Conservation (phyloP, 768 basidiomycete species). For the Pholiota microspora region DNA sequence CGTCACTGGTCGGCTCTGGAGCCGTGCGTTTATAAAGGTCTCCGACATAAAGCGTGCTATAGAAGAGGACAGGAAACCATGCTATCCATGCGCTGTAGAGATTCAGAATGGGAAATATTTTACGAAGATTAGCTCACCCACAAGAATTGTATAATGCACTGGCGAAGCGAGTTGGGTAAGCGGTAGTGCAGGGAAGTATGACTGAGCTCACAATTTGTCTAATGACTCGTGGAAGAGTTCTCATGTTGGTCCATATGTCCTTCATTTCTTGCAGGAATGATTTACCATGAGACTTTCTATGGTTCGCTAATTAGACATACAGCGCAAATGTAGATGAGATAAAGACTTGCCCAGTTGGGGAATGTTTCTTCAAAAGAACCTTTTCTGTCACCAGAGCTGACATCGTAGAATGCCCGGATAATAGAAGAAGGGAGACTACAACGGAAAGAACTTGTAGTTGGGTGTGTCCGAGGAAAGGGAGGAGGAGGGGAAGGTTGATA, state of each 20-base stretch:
- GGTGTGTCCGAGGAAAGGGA: conserved; percentile 76
- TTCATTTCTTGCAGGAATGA: conserved; percentile 44
- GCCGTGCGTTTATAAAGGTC: conserved; percentile 72
- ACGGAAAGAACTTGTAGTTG: conserved; percentile 83
- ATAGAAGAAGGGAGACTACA: conserved; percentile 65
- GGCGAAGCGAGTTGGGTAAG: background rate
- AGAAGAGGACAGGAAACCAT: conserved; percentile 94
- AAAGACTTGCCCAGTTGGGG: conserved; percentile 16
- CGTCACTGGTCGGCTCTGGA: conserved; percentile 21
- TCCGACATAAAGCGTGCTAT: conserved; percentile 83
- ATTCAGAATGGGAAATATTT: background rate
- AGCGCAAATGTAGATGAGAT: background rate
- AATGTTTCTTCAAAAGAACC: conserved; percentile 47
- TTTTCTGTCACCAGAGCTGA: conserved; percentile 66
- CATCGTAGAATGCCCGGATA: conserved; percentile 64
- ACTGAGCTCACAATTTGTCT: conserved; percentile 67
- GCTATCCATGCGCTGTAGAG: conserved; percentile 69
- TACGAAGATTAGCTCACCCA: conserved; percentile 78
- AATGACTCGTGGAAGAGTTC: conserved; percentile 70
- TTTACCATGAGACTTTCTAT: conserved; percentile 27
- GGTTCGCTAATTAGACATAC: background rate
- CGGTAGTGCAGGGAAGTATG: background rate
- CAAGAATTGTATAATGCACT: conserved; percentile 32
- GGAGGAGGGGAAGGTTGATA: conserved; percentile 62
- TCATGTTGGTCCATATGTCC: conserved; percentile 71